A percentile compares a stretch with the other conserved stretches of the same genome.
phyloP scores from a whole-genome alignment of 1,284 basidiomycete genomes.

The Phylloboletellus chloephorus region DNA sequence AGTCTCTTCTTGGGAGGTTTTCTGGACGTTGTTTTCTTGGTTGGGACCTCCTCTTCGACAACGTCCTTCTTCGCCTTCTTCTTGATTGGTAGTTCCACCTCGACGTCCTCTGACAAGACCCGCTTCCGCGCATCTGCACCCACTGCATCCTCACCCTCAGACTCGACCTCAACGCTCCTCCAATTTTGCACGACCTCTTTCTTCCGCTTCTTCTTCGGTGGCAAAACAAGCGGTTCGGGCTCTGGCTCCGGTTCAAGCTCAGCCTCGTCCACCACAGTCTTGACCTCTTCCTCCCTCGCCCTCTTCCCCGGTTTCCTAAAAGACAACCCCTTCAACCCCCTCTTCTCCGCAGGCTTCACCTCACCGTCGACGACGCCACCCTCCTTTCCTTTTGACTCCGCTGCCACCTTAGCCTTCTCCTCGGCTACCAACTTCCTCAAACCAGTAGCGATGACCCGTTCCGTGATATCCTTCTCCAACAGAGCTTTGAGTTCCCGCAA shows the following conservation, averaged over 20 bases:
- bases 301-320: slow-evolving; percentile 61
- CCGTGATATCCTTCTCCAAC: slow-evolving; percentile 67
- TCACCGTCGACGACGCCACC: slow-evolving; percentile 20
- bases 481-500: slow-evolving; percentile 54
- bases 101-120: slow-evolving; percentile 28
- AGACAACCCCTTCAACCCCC: slow-evolving; percentile 57
- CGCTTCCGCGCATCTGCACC: slow-evolving; percentile 33
- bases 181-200: slow-evolving; percentile 33
- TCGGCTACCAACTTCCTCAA: slow-evolving; percentile 51
- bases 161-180: slow-evolving; percentile 38
- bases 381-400: slow-evolving; percentile 41
- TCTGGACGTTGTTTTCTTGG: slow-evolving; percentile 37
- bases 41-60: slow-evolving; percentile 27
- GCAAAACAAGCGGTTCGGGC: slow-evolving; percentile 33
- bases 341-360: slow-evolving; percentile 35
- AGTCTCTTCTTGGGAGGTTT: slow-evolving; percentile 31
- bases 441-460: slow-evolving; percentile 55
- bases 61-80: slow-evolving; percentile 30
- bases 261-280: slow-evolving; percentile 31
- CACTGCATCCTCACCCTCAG: slow-evolving; percentile 39
- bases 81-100: slow-evolving; percentile 40
- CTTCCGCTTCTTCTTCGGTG: slow-evolving; percentile 43
- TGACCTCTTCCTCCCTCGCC: slow-evolving; percentile 32
- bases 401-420: slow-evolving; percentile 44
- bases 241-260: slow-evolving; percentile 36